Evolutionary conservation across 495 filamentous ascomycete species (phyloP).

Genomic region (Lophiotrema nucula): DNA sequence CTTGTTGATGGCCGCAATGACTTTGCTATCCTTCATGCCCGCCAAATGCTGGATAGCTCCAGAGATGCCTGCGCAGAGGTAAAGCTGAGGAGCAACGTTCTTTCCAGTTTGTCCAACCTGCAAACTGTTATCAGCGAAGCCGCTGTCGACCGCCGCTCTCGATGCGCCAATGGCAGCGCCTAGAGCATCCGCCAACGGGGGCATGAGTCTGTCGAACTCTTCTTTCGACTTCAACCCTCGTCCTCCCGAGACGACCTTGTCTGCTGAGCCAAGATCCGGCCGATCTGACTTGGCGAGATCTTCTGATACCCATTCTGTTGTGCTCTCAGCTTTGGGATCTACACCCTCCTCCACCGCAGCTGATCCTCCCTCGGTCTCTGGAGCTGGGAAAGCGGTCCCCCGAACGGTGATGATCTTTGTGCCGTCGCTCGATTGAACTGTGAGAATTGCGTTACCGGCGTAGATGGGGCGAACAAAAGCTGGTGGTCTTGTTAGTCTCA

Average conservation of each 20-base stretch:
- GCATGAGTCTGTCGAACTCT: slow-evolving; percentile 89
- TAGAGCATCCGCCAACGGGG: slow-evolving; percentile 84
- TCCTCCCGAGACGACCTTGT: slow-evolving; percentile 88
- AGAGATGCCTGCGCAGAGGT: slow-evolving; percentile 91
- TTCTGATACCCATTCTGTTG: slow-evolving; percentile 89
- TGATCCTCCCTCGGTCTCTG: slow-evolving; percentile 52
- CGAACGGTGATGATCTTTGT: slow-evolving; percentile 90
- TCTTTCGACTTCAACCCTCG: slow-evolving; percentile 95
- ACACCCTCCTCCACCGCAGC: slow-evolving; percentile 63
- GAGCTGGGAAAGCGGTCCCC: slow-evolving; percentile 79
- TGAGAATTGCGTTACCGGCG: slow-evolving; percentile 94
- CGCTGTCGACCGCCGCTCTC: slow-evolving; percentile 91
- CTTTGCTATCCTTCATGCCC: slow-evolving; percentile 99
- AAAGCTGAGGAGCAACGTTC: slow-evolving; percentile 94
- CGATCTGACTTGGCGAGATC: slow-evolving; percentile 88
- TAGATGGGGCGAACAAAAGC: slow-evolving; percentile 96
- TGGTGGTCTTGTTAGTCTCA: slow-evolving; percentile 25
- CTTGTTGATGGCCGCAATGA: slow-evolving; percentile 99
- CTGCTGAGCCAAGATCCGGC: slow-evolving; percentile 88
- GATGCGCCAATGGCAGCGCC: slow-evolving; percentile 94
- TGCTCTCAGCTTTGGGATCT: slow-evolving; percentile 67
- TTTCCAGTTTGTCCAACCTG: slow-evolving; percentile 98
- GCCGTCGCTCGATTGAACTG: slow-evolving; percentile 84
- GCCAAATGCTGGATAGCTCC: slow-evolving; percentile 98
- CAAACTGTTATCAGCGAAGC: slow-evolving; percentile 98